Base-by-base conservation (phyloP, 2,329 filamentous ascomycete species). In the Sclerotinia sclerotiorum region DNA sequence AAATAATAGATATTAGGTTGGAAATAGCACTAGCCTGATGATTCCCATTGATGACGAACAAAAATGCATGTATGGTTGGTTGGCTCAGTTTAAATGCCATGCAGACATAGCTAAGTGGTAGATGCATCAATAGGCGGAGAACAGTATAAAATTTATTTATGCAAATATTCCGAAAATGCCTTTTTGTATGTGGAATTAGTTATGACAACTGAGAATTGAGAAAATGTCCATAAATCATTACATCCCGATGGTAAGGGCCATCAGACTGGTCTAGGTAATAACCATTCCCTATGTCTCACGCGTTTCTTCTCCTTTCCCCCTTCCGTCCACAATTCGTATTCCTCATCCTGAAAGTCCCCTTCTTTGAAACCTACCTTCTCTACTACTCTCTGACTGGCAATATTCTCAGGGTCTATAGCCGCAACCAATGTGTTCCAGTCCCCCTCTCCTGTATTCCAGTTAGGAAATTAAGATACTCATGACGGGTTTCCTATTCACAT, bases 301-400 rank as follows among this genome's bases (percentile, higher is more conserved):
- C 1, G 24, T 17, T 42, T 66, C 62, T 63, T 69, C 32, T 39
- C 54, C 13, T 32, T 54, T 1, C 54, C 46, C 1, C 56, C 49
- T 21, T 39, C 27, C 6, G 3, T 6, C 61, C 35, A 66, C 27
- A 52, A 2, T 51, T 66, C 61, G 32, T 64, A 42, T 32, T 67
- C 54, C 17, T 67, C 65, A n/a, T 71, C 69, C 27, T 61, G 62
- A 5, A 71, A 32, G 27, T 70, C 55, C 1, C 69, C 69, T 52
- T 70, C 71, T n/a, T 48, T 49, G 24, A 74, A 75, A 3, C 73
- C 73, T 24, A 56, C 54, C 49, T 73, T 74, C 60, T 69, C 21
- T 24, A 74, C 62, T 17, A 74, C 70, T 27, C 67, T 71, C 52
- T 65, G 57, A 61, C 74, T 76, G 6, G 72, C 68, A 13, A 44